Evolutionary conservation across 1,139 yeast species (phyloP).

Genomic region (Pichia sp.): DNA sequence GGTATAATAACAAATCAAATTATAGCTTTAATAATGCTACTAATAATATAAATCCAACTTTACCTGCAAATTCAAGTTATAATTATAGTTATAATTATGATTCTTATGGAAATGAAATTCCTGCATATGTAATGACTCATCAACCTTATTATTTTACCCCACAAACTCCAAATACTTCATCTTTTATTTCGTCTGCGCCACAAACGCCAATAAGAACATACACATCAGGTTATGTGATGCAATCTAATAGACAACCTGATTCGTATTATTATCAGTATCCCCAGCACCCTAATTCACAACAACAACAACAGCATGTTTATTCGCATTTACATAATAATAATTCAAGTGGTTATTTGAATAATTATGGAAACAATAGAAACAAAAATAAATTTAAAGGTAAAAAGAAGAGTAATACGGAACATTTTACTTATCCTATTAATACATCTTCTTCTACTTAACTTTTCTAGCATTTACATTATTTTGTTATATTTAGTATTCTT

Average conservation of each 20-base stretch:
- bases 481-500: not conserved
- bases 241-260: not conserved
- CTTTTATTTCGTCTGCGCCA: not conserved
- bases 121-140: conserved; percentile 1
- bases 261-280: conserved; percentile 1
- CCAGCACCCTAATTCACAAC: not conserved
- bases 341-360: not conserved
- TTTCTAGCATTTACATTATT: no score
- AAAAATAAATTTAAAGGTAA: not conserved
- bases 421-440: no score
- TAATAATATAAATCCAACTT: no score
- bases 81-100: not conserved
- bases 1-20: no score
- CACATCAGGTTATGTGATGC: not conserved
- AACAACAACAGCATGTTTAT: not conserved
- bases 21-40: no score
- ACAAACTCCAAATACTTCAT: not conserved
- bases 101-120: not conserved
- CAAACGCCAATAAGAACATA: not conserved
- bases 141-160: conserved; percentile 7
- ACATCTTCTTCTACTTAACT: no score
- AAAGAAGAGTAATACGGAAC: no score
- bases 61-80: not conserved
- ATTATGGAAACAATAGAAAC: not conserved
- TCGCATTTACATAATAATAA: no score